Percentiles rank a stretch among this genome's conserved stretches.
Evolutionary conservation across 1,139 yeast genomes (phyloP).

Genomic region (Blastobotrys illinoisensis): DNA sequence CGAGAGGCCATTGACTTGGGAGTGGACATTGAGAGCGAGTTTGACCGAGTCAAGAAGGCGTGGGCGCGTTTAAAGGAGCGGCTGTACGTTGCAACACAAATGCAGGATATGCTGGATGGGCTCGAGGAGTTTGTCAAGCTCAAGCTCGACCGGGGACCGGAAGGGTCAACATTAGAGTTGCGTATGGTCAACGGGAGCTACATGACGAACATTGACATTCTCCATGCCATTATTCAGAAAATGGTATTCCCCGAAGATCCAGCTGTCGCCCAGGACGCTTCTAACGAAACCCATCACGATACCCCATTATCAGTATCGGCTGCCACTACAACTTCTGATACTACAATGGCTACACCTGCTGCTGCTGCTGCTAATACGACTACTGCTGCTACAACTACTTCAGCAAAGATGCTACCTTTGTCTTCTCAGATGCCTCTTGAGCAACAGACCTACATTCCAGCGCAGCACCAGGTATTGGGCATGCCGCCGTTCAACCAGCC

Average conservation of each 20-base stretch:
- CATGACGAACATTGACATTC: background rate
- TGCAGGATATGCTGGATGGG: background rate
- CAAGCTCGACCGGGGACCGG: background rate
- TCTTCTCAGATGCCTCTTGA: background rate
- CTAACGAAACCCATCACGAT: no score
- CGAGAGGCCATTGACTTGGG: conserved; percentile 12
- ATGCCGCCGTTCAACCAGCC: background rate
- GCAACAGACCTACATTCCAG: background rate
- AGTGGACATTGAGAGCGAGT: conserved; percentile 15
- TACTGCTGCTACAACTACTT: background rate
- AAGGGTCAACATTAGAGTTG: background rate
- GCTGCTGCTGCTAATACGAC: background rate
- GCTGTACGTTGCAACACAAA: background rate
- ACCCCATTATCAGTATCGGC: no score
- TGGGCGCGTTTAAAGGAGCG: conserved; percentile 11
- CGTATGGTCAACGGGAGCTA: background rate
- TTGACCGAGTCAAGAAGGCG: conserved; percentile 10
- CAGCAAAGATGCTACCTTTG: no score
- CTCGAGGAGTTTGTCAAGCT: conserved; percentile 1
- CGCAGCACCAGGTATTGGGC: background rate
- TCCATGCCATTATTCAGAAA: background rate
- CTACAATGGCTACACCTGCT: no score
- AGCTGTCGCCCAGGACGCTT: background rate
- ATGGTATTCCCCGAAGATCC: background rate
- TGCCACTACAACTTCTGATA: no score